Conservation (phyloP, 2,329 filamentous ascomycete genomes). For the Xylariaceae sp. region DNA sequence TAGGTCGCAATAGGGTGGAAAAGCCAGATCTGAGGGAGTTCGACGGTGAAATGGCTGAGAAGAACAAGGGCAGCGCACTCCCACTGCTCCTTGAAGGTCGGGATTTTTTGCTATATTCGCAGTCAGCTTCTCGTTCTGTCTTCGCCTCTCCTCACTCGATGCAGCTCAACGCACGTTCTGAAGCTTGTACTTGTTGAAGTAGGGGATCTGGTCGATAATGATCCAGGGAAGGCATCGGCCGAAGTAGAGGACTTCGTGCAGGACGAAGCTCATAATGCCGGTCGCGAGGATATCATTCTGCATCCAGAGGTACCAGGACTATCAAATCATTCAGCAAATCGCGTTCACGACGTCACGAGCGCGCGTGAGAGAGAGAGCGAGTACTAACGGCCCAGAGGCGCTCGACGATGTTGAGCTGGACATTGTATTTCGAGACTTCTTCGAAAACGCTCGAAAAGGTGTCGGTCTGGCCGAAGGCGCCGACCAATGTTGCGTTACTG, state of each 20-base stretch:
- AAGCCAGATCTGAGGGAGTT: slow-evolving; percentile 97
- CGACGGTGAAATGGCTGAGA: slow-evolving; percentile 93
- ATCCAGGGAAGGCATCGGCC: slow-evolving; percentile 87
- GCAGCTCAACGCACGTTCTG: slow-evolving; percentile 59
- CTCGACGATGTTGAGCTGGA: slow-evolving; percentile 81
- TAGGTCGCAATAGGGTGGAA: slow-evolving; percentile 96
- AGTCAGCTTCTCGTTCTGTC: slow-evolving; percentile 22
- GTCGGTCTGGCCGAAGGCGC: slow-evolving; percentile 43
- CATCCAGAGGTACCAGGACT: slow-evolving; percentile 94
- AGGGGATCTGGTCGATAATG: slow-evolving; percentile 81
- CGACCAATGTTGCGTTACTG: slow-evolving; percentile 48
- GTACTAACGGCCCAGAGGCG: slow-evolving; percentile 74
- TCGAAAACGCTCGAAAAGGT: slow-evolving; percentile 56
- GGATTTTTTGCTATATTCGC: slow-evolving; percentile 62
- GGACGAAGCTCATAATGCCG: slow-evolving; percentile 92
- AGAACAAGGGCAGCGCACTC: slow-evolving; percentile 90
- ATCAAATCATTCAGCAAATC: slow-evolving; percentile 28
- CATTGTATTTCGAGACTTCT: slow-evolving; percentile 66
- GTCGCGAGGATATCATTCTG: slow-evolving; percentile 96
- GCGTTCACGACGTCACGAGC: slow-evolving; percentile 6
- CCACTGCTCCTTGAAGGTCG: slow-evolving; percentile 90
- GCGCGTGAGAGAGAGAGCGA: slow-evolving; percentile 8
- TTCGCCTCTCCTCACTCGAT: neutral
- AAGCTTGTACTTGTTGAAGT: slow-evolving; percentile 91
- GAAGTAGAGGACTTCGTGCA: slow-evolving; percentile 95